Evolutionary conservation across 768 basidiomycete species (phyloP).

Genomic region (Lepiota venenata): DNA sequence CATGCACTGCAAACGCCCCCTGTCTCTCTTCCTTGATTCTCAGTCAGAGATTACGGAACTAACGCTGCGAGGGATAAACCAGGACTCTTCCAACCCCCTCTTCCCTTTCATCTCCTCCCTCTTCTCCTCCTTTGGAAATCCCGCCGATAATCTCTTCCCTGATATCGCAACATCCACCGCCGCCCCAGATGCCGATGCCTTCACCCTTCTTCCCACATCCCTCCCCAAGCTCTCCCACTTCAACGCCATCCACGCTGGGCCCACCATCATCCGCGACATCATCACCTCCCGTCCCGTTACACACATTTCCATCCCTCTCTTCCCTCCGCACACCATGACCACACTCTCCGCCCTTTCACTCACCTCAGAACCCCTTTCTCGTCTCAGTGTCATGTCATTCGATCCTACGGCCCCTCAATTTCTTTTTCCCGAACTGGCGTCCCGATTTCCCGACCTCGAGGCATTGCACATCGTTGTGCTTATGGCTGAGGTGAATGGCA

Average conservation of each 20-base stretch:
- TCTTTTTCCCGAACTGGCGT: constrained; percentile 45
- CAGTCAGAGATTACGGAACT: constrained; percentile 49
- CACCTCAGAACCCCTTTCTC: constrained; percentile 35
- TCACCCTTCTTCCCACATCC: constrained; percentile 33
- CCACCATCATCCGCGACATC: constrained; percentile 40
- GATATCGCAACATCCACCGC: constrained; percentile 5
- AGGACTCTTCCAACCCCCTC: constrained; percentile 19
- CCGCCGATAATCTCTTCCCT: constrained; percentile 15
- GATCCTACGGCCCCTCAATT: constrained; percentile 41
- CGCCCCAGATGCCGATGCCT: constrained; percentile 16
- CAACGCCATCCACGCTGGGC: constrained; percentile 52
- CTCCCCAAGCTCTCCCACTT: constrained; percentile 48
- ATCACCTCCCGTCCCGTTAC: constrained; percentile 46
- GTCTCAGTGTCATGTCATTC: constrained; percentile 58
- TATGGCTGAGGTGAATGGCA: constrained; percentile 43
- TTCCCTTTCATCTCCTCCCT: constrained; percentile 20
- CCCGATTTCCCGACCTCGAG: constrained; percentile 47
- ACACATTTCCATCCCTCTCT: constrained; percentile 50
- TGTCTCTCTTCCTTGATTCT: constrained; percentile 49
- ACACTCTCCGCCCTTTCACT: constrained; percentile 42
- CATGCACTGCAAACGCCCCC: constrained; percentile 44
- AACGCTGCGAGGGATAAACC: constrained; percentile 50
- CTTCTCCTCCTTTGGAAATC: constrained; percentile 13
- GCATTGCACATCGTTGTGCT: constrained; percentile 60
- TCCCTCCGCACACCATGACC: constrained; percentile 32